Conservation (phyloP, 345 rosid species). For the Bretschneidera sinensis region DNA sequence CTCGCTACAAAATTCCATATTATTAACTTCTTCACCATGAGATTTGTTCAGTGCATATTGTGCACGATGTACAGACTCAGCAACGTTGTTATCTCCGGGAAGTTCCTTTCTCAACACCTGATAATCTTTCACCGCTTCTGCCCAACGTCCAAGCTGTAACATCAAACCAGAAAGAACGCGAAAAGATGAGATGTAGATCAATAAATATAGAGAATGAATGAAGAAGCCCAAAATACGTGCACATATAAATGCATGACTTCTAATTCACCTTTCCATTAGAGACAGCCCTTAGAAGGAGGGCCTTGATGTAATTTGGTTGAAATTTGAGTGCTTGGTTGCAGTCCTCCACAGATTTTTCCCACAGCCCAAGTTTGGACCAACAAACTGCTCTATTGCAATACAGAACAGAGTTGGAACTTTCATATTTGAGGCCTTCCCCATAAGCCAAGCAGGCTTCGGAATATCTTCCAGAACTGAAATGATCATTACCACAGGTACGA, state of each 20-base stretch:
- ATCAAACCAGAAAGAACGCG: slow-evolving; percentile 3
- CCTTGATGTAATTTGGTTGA: slow-evolving; percentile 76
- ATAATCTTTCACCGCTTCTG: slow-evolving; percentile 81
- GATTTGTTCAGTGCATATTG: slow-evolving; percentile 61
- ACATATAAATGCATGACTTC: neutral
- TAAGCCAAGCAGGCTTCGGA: slow-evolving; percentile 88
- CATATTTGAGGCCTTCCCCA: slow-evolving; percentile 80
- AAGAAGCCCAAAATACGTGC: neutral
- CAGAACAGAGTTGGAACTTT: slow-evolving; percentile 69
- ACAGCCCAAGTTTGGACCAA: slow-evolving; percentile 87
- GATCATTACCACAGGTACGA: slow-evolving; percentile 76
- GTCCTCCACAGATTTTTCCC: slow-evolving; percentile 85
- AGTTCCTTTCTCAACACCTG: slow-evolving; percentile 73
- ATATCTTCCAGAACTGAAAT: slow-evolving; percentile 67
- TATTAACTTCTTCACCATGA: slow-evolving; percentile 32
- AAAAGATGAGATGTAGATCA: neutral
- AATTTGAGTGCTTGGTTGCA: slow-evolving; percentile 75
- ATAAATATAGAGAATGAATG: neutral
- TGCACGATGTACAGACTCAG: slow-evolving; percentile 65
- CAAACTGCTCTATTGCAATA: slow-evolving; percentile 96
- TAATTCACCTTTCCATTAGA: slow-evolving; percentile 77
- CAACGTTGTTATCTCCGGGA: slow-evolving; percentile 76
- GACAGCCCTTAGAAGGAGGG: slow-evolving; percentile 83
- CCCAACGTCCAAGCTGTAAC: slow-evolving; percentile 71
- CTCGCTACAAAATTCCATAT: slow-evolving; percentile 45